Base-by-base conservation (phyloP, 1,284 basidiomycete species). In the Caloboletus firmus region DNA sequence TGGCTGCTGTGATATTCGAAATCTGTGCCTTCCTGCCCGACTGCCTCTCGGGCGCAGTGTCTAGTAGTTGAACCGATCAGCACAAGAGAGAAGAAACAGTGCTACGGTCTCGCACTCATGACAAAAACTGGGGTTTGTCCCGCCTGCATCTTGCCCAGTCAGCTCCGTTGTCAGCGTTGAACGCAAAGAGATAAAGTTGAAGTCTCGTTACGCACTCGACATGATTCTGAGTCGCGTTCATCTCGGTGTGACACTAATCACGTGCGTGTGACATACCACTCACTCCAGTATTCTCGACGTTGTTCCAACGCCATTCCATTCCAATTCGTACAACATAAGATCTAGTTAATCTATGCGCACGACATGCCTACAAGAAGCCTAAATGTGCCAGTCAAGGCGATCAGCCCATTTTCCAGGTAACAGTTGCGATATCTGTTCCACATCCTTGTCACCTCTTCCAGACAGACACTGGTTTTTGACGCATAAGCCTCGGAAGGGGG, bases 1-100 rank as follows among this genome's bases (percentile, higher is more conserved):
- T 99, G 43, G 95, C 95, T 17, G 96, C 95, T 3, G 91, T 94
- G 75, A 98, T 98, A 73, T 99, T 98, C 54, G 93, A 95, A 54
- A 93, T 89, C 78, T 98, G 95, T 4, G 96, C 95, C 77, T 98
- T 98, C 65, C 95, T 82, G 51, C 95, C 95, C 45, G 88, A 88
- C 73, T 95, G 92, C 70, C 95, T 83, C 76, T 97, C 93, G 37
- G 95, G 94, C 62, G 89, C 93, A 56, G 94, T 85, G 80, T 98
- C 93, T 95, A 63, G 28, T 39, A 7, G 43, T 18, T 44, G 36
- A 28, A 13, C 47, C 3, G 9, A 49, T 69, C 47, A 72, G 46
- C 15, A 24, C 18, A 26, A 6, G 39, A 32, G 31, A 11, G 9
- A 48, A 22, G 2, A 11, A 43, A 15, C 1, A 18, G 6, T 46